Conservation (phyloP, 2,329 filamentous ascomycete species). For the Chrysosporium keratinophilum region DNA sequence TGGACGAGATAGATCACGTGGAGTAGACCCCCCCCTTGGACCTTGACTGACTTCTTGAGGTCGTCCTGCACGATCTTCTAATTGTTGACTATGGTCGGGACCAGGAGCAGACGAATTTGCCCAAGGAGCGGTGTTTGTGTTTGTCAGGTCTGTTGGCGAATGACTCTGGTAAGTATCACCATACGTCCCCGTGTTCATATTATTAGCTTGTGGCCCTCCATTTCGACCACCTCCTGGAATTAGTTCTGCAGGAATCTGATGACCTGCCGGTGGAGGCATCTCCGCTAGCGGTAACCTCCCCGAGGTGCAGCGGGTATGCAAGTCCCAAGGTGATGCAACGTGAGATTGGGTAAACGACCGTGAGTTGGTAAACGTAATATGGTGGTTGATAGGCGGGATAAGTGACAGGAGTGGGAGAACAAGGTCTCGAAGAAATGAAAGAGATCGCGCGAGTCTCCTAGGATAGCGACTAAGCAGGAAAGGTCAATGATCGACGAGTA, state of each 20-base stretch:
- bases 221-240: constrained; percentile 32
- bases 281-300: constrained; percentile 18
- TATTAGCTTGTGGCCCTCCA: constrained; percentile 23
- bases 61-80: constrained; percentile 21
- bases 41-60: constrained; percentile 24
- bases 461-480: constrained; percentile 1
- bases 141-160: constrained; percentile 32
- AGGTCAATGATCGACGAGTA: constrained; percentile 10
- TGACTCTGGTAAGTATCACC: constrained; percentile 28
- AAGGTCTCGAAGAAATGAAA: constrained; percentile 5
- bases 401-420: neutral
- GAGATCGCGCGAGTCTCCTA: constrained; percentile 8
- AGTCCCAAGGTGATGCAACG: neutral
- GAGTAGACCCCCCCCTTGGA: constrained; percentile 26
- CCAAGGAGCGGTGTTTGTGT: constrained; percentile 10
- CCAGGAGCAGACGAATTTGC: constrained; percentile 22
- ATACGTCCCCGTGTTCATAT: constrained; percentile 29
- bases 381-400: neutral
- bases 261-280: constrained; percentile 34
- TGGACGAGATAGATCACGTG: constrained; percentile 29
- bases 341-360: neutral
- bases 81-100: neutral
- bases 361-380: neutral
- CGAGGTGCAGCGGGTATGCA: neutral
- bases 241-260: constrained; percentile 33